Evolutionary conservation across 192 early-diverging fungal genomes (phyloP), one percentile per base, ranked within the genome.

Genomic region (Entomortierella parvispora): DNA sequence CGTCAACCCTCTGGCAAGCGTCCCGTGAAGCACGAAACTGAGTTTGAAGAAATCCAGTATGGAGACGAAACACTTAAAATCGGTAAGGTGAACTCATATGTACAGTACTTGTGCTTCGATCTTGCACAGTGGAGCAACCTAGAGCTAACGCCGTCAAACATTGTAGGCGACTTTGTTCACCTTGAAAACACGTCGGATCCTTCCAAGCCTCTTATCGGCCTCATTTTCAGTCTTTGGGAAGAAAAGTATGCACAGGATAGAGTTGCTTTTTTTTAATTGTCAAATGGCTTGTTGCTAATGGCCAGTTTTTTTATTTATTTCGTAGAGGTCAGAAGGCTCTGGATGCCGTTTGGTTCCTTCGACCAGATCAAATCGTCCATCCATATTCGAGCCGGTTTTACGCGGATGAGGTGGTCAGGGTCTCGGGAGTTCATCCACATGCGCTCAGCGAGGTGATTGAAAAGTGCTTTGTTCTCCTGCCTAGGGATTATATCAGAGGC

Each of bases 131-230:
- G n/a, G n/a, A n/a, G n/a, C n/a, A n/a, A n/a, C n/a, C n/a, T n/a
- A n/a, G n/a, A n/a, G n/a, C 28, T 44, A 31, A 25, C 42, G 43
- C 23, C 40, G 46, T 29, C 20, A 4, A 9, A 32, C 32, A 31
- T 37, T 32, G 10, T 63, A 63, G 62, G 62, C 28, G 62, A 65
- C 32, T 65, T 65, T 26, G 62, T 65, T 20, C 62, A 65, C 44
- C 33, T 65, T 4, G 29, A 34, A 9, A 54, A 50, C 18, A 22
- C 17, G 23, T 23, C 15, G 17, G 42, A 65, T 11, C 51, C 62
- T 42, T 54, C 62, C 20, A 53, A 54, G 18, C 49, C 51, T 7
- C 15, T 54, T n/a, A 46, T 65, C 29, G 62, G 50, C 9, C 37
- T 65, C 4, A 65, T 65, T 42, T 42, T 54, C 22, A 28, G 51